Conservation (phyloP, 2,329 filamentous ascomycete genomes). For the Fusarium illudens region DNA sequence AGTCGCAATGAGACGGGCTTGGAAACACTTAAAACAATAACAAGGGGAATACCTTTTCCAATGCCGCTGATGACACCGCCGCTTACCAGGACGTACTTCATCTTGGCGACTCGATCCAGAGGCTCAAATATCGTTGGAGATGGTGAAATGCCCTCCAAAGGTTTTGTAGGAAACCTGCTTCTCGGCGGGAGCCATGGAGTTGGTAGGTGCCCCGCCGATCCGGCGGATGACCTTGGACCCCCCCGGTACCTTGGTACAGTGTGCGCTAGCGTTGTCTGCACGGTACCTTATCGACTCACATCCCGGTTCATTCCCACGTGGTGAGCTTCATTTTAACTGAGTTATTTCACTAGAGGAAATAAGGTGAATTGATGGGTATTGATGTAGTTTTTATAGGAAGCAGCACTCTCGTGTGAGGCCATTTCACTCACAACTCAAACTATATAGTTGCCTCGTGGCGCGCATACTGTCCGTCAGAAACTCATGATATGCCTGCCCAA, state of each 20-base stretch:
- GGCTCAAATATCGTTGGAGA: not conserved
- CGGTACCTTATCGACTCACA: not conserved
- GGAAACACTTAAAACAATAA: not conserved
- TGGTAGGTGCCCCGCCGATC: not conserved
- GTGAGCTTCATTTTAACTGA: not conserved
- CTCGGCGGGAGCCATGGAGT: not conserved
- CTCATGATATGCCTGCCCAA: too few relatives aligned
- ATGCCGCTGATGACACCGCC: conserved; percentile 16
- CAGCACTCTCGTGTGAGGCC: too few relatives aligned
- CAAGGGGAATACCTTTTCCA: conserved; percentile 9
- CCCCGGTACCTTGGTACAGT: not conserved
- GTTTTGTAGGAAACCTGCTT: not conserved
- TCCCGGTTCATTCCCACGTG: not conserved
- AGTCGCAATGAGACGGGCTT: not conserved
- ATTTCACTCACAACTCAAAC: too few relatives aligned
- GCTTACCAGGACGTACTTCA: conserved; percentile 13
- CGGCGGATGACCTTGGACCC: not conserved
- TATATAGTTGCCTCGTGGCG: too few relatives aligned
- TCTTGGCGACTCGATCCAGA: conserved; percentile 1
- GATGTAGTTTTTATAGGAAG: too few relatives aligned
- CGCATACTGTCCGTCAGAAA: too few relatives aligned
- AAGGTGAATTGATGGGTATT: not conserved
- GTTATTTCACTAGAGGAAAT: not conserved
- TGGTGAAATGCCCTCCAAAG: not conserved
- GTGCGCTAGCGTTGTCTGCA: not conserved